phyloP scores from a whole-genome alignment of 768 basidiomycete genomes.

The Collybiopsis confluens region DNA sequence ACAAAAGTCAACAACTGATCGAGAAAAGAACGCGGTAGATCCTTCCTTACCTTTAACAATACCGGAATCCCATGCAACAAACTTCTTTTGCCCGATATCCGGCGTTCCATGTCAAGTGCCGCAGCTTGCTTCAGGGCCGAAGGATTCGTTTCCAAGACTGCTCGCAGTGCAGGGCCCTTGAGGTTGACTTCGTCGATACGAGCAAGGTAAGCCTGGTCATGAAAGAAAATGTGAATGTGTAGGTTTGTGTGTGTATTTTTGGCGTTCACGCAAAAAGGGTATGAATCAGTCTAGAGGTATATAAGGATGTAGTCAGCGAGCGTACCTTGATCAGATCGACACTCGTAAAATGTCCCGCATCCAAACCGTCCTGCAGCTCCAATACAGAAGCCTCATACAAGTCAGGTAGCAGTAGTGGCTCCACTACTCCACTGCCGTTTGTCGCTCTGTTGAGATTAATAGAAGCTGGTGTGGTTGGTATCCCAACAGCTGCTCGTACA shows the following conservation, averaged over 20 bases:
- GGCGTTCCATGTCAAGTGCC: conserved; percentile 28
- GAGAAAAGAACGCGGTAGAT: neutral
- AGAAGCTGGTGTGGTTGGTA: too few relatives aligned
- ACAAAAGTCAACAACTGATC: neutral
- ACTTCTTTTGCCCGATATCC: conserved; percentile 22
- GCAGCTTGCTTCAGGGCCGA: conserved; percentile 31
- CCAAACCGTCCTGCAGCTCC: conserved; percentile 50
- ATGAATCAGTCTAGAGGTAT: too few relatives aligned
- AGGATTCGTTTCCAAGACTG: conserved; percentile 36
- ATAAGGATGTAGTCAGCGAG: too few relatives aligned
- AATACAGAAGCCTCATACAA: conserved; percentile 56
- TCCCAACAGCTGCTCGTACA: too few relatives aligned
- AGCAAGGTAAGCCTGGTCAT: conserved; percentile 38
- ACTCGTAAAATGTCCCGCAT: conserved; percentile 48
- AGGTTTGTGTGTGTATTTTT: too few relatives aligned
- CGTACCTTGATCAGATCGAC: conserved; percentile 59
- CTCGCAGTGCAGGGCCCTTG: conserved; percentile 29
- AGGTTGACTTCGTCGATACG: conserved; percentile 42
- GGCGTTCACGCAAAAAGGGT: too few relatives aligned
- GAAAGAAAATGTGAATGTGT: too few relatives aligned
- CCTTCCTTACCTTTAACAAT: conserved; percentile 22
- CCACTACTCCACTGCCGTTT: conserved; percentile 3
- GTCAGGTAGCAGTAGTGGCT: too few relatives aligned
- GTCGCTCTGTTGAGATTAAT: neutral
- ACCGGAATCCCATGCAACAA: conserved; percentile 34